Conservation (phyloP, 2,329 filamentous ascomycete genomes). For the Colletotrichum caudatum region DNA sequence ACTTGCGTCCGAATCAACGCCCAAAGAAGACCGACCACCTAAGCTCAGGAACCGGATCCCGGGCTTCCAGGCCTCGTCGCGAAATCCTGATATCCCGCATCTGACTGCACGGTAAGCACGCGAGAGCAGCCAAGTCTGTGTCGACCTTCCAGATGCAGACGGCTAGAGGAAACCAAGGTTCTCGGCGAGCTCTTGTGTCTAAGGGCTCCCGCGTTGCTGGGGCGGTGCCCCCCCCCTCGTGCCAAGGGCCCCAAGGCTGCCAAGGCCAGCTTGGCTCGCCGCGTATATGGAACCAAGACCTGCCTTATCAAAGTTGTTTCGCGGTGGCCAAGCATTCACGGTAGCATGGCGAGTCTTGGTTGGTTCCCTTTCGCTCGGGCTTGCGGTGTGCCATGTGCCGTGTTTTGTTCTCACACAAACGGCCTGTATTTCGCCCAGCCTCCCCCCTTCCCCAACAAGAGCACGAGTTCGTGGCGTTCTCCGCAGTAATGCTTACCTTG, state of each 20-base stretch:
- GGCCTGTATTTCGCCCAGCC: slow-evolving; percentile 27
- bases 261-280: slow-evolving; percentile 15
- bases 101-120: slow-evolving; percentile 1
- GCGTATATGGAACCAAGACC: slow-evolving; percentile 26
- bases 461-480: slow-evolving; percentile 20
- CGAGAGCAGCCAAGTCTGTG: slow-evolving; percentile 6
- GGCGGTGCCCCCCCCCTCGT: not conserved
- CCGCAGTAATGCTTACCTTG: slow-evolving; percentile 16
- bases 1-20: not conserved
- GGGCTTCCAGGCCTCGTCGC: not conserved
- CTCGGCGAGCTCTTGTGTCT: not conserved
- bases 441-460: slow-evolving; percentile 1
- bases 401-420: not conserved
- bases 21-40: not conserved
- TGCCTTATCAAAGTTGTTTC: slow-evolving; percentile 18
- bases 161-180: not conserved
- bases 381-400: not conserved
- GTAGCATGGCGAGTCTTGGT: slow-evolving; percentile 10
- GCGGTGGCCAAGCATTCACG: slow-evolving; percentile 14
- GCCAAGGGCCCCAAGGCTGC: slow-evolving; percentile 26
- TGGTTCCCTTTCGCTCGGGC: slow-evolving; percentile 17
- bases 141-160: slow-evolving; percentile 17
- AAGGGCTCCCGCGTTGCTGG: not conserved
- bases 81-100: not conserved
- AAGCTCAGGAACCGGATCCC: not conserved